phyloP scores from a whole-genome alignment of 176 grass and related monocot genomes.

The Phragmites australis region DNA sequence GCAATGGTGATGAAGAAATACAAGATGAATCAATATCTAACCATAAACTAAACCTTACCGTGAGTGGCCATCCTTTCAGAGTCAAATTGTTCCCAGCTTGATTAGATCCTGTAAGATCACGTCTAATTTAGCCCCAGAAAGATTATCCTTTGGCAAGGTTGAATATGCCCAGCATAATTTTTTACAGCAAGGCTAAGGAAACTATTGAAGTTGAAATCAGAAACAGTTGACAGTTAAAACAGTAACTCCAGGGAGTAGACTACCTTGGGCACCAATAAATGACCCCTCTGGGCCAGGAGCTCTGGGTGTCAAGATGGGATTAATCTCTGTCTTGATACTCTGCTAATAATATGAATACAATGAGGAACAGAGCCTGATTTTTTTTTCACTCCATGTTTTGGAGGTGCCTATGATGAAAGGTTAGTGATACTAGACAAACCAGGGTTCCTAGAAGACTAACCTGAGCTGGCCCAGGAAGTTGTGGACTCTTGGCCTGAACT shows the following conservation, averaged over 20 bases:
- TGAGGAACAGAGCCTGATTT: constrained; percentile 6
- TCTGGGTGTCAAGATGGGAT: constrained; percentile 82
- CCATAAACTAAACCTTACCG: constrained; percentile 56
- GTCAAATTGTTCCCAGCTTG: constrained; percentile 91
- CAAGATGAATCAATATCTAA: background rate
- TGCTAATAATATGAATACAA: constrained; percentile 49
- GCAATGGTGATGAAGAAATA: constrained; percentile 11
- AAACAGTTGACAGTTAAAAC: background rate
- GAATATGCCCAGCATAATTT: constrained; percentile 27
- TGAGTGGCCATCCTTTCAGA: constrained; percentile 99
- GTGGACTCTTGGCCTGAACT: constrained; percentile 79
- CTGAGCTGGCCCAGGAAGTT: constrained; percentile 82
- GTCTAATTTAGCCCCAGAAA: constrained; percentile 33
- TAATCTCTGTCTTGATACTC: constrained; percentile 93
- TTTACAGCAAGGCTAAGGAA: background rate
- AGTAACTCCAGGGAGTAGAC: constrained; percentile 21
- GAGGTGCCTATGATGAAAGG: background rate
- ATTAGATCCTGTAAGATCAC: constrained; percentile 77
- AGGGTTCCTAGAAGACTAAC: constrained; percentile 46
- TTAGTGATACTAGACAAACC: background rate
- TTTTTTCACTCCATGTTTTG: background rate
- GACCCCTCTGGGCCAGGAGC: constrained; percentile 74
- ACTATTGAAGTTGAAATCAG: constrained; percentile 16
- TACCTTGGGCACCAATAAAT: constrained; percentile 91
- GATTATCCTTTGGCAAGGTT: constrained; percentile 3